Base-by-base conservation (phyloP, 495 filamentous ascomycete species). In the Podospora tetraspora region DNA sequence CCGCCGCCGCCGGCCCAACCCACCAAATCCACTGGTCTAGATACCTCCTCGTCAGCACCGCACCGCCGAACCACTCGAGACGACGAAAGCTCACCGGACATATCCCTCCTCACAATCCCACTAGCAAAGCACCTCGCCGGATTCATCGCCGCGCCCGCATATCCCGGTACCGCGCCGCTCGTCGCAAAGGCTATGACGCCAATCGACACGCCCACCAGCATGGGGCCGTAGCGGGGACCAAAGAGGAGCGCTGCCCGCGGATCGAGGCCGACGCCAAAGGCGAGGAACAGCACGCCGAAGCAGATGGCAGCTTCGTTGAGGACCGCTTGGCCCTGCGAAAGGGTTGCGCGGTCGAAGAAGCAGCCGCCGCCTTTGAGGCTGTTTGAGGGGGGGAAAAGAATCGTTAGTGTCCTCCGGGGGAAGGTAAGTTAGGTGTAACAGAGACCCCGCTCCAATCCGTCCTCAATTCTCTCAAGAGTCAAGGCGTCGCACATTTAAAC, bases 191-290 rank as follows among this genome's bases (percentile, higher is more conserved):
- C 78, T 10, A 82, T 73, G 19, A 87, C 64, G 0, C 81, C 84
- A 11, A 88, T 62, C 2, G 79, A 71, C 34, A 84, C 69, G 0
- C 85, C 86, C 12, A 88, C 84, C 16, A 87, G 76, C 64, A 85
- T 78, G 1, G 85, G 86, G 4, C 81, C 79, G 21, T 82, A 71
- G 1, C 82, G 79, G 16, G 80, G 83, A 0, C 86, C 86, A 69
- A 84, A 86, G 5, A 86, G 73, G 11, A 80, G 66, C 6, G 74
- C 75, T 69, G 87, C 85, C 13, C 86, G 76, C 9, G 86, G 86
- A 70, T 89, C 85, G 0, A 90, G 78, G 12, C 83, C 86, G n/a
- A 85, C 80, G 3, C 86, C 85, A 72, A 81, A 80, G 1, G 80
- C 74, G 6, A 84, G 74, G 70, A 79, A 77, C 19, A 56, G 68